Conservation (phyloP, 805 yeast genomes). For the Starmerella gropengiesseri region DNA sequence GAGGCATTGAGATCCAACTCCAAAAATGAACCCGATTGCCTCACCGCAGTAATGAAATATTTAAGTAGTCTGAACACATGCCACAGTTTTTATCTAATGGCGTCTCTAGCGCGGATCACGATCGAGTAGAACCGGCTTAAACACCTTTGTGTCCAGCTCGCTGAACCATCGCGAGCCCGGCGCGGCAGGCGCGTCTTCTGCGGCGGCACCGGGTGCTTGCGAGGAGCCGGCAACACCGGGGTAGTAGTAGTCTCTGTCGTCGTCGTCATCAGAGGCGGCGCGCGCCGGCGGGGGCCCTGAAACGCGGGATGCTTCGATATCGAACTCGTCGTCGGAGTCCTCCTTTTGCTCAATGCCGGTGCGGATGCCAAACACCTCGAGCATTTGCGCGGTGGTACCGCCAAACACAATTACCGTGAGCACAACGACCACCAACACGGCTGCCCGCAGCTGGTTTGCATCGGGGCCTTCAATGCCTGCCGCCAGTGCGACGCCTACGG, state of each 20-base stretch:
- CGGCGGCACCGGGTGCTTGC: slow-evolving; percentile 2
- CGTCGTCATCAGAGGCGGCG: slow-evolving; percentile 7
- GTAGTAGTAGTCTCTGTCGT: slow-evolving; percentile 27
- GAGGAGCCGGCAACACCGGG: slow-evolving; percentile 24
- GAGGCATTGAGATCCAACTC: too few relatives aligned
- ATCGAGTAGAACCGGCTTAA: slow-evolving; percentile 84
- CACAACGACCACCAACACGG: slow-evolving; percentile 92
- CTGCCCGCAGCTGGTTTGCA: slow-evolving; percentile 78
- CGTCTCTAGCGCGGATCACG: slow-evolving; percentile 21
- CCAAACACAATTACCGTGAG: slow-evolving; percentile 93
- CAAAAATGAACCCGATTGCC: too few relatives aligned
- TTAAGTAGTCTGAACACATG: too few relatives aligned
- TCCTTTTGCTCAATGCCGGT: slow-evolving; percentile 80
- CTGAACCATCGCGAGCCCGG: slow-evolving; percentile 58
- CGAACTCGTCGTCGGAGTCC: slow-evolving; percentile 90
- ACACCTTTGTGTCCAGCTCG: slow-evolving; percentile 82
- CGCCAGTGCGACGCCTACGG: slow-evolving; percentile 98
- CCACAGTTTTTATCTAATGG: too few relatives aligned
- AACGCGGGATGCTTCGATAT: slow-evolving; percentile 52
- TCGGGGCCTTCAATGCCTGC: slow-evolving; percentile 95
- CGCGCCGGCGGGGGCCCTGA: neutral
- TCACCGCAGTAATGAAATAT: too few relatives aligned
- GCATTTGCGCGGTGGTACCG: slow-evolving; percentile 97
- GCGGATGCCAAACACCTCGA: slow-evolving; percentile 83
- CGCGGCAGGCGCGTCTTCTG: slow-evolving; percentile 10